These are phyloP conservation scores for Neurospora hispaniola DNA, from an alignment of 495 filamentous ascomycete species.

Conservation along the genomic window DNA sequence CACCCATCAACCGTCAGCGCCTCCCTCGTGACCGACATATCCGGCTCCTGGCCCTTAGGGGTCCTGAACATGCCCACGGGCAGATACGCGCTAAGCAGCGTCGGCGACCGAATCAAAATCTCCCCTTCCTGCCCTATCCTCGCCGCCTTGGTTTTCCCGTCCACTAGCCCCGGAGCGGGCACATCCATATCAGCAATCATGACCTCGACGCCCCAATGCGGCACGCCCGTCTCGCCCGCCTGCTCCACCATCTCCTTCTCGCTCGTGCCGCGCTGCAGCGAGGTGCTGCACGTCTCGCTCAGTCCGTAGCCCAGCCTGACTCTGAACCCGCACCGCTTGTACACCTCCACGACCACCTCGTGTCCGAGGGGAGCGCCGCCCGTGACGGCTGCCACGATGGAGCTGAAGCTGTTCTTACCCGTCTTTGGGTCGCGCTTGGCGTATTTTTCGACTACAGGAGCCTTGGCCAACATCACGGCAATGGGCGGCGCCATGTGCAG, in stretches of 20 bases:
- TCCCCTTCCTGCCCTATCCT: conserved; percentile 46
- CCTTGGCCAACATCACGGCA: conserved; percentile 54
- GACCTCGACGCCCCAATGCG: conserved; percentile 42
- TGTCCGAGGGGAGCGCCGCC: conserved; percentile 57
- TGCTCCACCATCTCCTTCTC: conserved; percentile 48
- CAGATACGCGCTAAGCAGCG: conserved; percentile 47
- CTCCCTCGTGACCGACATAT: conserved; percentile 42
- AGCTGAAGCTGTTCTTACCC: conserved; percentile 13
- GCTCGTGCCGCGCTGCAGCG: conserved; percentile 42
- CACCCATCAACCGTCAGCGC: conserved; percentile 52
- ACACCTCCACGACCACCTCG: conserved; percentile 51
- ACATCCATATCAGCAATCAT: conserved; percentile 42
- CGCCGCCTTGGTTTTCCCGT: conserved; percentile 30
- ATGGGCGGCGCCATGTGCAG: conserved; percentile 61
- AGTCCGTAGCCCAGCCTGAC: conserved; percentile 63
- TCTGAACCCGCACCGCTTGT: conserved; percentile 54
- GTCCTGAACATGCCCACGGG: conserved; percentile 15
- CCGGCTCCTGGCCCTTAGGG: not conserved
- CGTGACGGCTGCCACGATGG: conserved; percentile 17
- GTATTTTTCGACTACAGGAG: conserved; percentile 51
- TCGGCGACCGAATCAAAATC: conserved; percentile 45
- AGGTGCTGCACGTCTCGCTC: conserved; percentile 57
- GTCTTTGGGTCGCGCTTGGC: conserved; percentile 38
- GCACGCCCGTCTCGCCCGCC: conserved; percentile 47
- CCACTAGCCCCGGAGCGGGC: conserved; percentile 2